A percentile compares a stretch with the other conserved stretches of the same genome.
These are phyloP conservation scores for Salix suchowensis DNA, from an alignment of 345 rosid genomes.

Conservation along the genomic window DNA sequence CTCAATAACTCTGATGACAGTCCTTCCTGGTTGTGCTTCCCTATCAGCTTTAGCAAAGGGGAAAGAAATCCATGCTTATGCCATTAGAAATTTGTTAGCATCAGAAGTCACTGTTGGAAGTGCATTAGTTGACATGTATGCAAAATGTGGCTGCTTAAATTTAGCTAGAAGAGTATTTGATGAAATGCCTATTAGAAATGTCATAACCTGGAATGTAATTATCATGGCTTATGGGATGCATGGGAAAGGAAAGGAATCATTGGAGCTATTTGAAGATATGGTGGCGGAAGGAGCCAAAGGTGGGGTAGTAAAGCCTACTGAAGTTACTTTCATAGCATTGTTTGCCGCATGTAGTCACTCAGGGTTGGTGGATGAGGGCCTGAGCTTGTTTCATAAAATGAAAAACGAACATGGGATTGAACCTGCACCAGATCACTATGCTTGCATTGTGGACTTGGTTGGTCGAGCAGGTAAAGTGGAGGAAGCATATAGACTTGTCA, in stretches of 20 bases:
- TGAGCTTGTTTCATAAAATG: slow-evolving; percentile 63
- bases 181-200: slow-evolving; percentile 57
- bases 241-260: slow-evolving; percentile 67
- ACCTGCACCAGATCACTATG: slow-evolving; percentile 75
- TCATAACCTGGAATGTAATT: slow-evolving; percentile 82
- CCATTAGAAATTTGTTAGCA: slow-evolving; percentile 59
- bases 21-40: slow-evolving; percentile 77
- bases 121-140: slow-evolving; percentile 88
- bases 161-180: slow-evolving; percentile 55
- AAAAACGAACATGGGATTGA: slow-evolving; percentile 46
- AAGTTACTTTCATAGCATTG: slow-evolving; percentile 64
- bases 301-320: slow-evolving; percentile 57
- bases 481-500: slow-evolving; percentile 56
- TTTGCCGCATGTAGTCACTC: slow-evolving; percentile 92
- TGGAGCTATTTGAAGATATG: slow-evolving; percentile 57
- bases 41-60: slow-evolving; percentile 76
- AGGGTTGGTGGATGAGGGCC: slow-evolving; percentile 76
- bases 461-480: slow-evolving; percentile 75
- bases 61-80: slow-evolving; percentile 83
- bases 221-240: slow-evolving; percentile 96
- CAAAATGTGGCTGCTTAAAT: slow-evolving; percentile 75
- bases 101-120: slow-evolving; percentile 83
- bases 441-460: slow-evolving; percentile 81
- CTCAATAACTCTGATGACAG: slow-evolving; percentile 77
- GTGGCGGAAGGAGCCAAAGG: slow-evolving; percentile 24